Evolutionary conservation across 2,329 filamentous ascomycete genomes (phyloP), one percentile per base, ranked within the genome.

Genomic region (Coniochaeta pulveracea): DNA sequence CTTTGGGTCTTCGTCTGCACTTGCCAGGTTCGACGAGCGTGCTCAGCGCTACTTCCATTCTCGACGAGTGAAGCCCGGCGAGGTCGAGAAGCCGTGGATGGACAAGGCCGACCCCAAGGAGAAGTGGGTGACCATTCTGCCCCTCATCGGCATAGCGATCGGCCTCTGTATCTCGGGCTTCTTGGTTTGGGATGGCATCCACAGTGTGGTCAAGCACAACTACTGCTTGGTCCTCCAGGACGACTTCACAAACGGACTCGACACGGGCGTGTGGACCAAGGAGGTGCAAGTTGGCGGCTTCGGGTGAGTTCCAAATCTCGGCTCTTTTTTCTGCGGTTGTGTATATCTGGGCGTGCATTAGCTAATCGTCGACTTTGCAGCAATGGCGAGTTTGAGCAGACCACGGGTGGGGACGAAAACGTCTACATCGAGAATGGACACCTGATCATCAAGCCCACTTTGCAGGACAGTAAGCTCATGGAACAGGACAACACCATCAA

Each of bases 101-200:
- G 57, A 70, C n/a, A 78, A 76, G 50, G 75, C 64, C 37, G 79
- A 88, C 43, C 77, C 80, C 10, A 80, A 76, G 52, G 81, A 89
- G 64, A 91, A 85, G 61, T 91, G 84, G 84, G 76, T 85, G 7
- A 86, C 79, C 3, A 85, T 89, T 41, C 69, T 93, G 37, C 84
- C 84, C 3, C 50, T 86, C 26, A 51, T 85, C 16, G 84, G 83
- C 29, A 72, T 91, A 32, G 30, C 76, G 3, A 39, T 86, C 10
- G 85, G 85, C 10, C 51, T 89, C 22, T 70, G 54, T 3, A 58
- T 88, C 25, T 72, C 79, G 1, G 83, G 67, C 1, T 72, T 88
- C 46, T 57, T 91, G 27, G 63, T 91, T 30, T 91, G 76, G 66
- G 79, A 88, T 43, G 85, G 85, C 4, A 51, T 88, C 24, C 59